These are phyloP conservation scores for Infundibulicybe gibba DNA, from an alignment of 768 basidiomycete species.

Conservation along the genomic window DNA sequence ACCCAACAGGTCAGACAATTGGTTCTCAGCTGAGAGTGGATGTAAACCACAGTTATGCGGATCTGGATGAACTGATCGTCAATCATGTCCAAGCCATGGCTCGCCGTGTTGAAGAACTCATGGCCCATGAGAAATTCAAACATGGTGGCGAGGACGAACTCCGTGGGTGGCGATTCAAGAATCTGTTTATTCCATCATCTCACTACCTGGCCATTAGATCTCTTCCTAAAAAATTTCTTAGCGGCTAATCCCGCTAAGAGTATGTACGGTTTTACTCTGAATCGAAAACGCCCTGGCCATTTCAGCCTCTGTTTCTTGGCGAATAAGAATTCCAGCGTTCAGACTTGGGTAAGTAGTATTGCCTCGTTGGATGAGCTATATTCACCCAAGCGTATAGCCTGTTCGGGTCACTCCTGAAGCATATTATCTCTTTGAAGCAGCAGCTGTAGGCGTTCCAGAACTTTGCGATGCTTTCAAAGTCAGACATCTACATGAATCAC, in stretches of 20 bases:
- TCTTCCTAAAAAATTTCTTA: conserved; percentile 85
- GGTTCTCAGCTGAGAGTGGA: conserved; percentile 72
- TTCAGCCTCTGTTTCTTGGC: conserved; percentile 92
- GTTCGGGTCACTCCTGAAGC: conserved; percentile 85
- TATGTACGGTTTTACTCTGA: conserved; percentile 93
- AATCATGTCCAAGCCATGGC: conserved; percentile 95
- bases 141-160: conserved; percentile 84
- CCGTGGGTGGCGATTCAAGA: conserved; percentile 51
- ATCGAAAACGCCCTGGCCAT: conserved; percentile 87
- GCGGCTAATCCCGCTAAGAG: conserved; percentile 92
- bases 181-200: conserved; percentile 2
- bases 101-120: conserved; percentile 89
- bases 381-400: conserved; percentile 46
- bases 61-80: conserved; percentile 95
- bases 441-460: conserved; percentile 88
- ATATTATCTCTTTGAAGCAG: conserved; percentile 87
- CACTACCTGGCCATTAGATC: conserved; percentile 44
- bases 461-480: conserved; percentile 98
- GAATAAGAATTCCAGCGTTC: conserved; percentile 85
- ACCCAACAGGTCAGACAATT: conserved; percentile 63
- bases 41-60: conserved; percentile 77
- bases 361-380: background rate
- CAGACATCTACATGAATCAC: conserved; percentile 76
- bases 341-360: conserved; percentile 75
- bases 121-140: conserved; percentile 95